Conservation (phyloP, 148 eudicot genomes). For the Bassia scoparia region DNA sequence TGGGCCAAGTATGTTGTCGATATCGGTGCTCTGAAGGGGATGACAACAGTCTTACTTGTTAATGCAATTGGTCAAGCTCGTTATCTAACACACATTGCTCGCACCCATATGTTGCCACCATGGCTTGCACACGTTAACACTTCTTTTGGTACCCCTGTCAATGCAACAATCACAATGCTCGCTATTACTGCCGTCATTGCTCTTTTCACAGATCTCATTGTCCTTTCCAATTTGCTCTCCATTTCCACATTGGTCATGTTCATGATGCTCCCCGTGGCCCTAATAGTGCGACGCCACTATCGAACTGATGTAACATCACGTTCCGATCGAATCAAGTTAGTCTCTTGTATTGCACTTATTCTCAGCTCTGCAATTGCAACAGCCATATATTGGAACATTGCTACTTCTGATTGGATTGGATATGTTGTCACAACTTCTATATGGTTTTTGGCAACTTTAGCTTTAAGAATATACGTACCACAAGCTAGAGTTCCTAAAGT, state of each 20-base stretch:
- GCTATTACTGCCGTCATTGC: slow-evolving; percentile 27
- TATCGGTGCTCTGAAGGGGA: slow-evolving; percentile 43
- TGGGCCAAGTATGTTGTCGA: slow-evolving; percentile 54
- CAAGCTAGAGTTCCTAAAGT: slow-evolving; percentile 49
- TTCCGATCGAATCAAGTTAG: slow-evolving; percentile 34
- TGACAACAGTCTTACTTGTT: slow-evolving; percentile 43
- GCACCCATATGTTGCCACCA: slow-evolving; percentile 49
- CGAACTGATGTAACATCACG: slow-evolving; percentile 29
- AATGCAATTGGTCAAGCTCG: slow-evolving; percentile 41
- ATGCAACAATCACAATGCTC: slow-evolving; percentile 40
- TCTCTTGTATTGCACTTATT: slow-evolving; percentile 32
- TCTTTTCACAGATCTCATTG: slow-evolving; percentile 32
- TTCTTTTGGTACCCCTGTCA: slow-evolving; percentile 39
- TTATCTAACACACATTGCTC: slow-evolving; percentile 48
- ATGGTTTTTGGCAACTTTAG: slow-evolving; percentile 44
- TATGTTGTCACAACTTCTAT: slow-evolving; percentile 41
- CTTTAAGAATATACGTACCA: slow-evolving; percentile 38
- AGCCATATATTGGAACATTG: slow-evolving; percentile 32
- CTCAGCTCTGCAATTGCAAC: slow-evolving; percentile 35
- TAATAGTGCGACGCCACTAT: slow-evolving; percentile 44
- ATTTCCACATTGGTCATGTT: slow-evolving; percentile 44
- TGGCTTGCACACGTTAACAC: slow-evolving; percentile 29
- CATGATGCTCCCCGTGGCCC: slow-evolving; percentile 39
- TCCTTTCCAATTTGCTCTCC: slow-evolving; percentile 48
- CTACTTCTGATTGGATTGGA: slow-evolving; percentile 31